Evolutionary conservation across 2,329 filamentous ascomycete genomes (phyloP), one percentile per base, ranked within the genome.

Genomic region (Fusarium chaquense): DNA sequence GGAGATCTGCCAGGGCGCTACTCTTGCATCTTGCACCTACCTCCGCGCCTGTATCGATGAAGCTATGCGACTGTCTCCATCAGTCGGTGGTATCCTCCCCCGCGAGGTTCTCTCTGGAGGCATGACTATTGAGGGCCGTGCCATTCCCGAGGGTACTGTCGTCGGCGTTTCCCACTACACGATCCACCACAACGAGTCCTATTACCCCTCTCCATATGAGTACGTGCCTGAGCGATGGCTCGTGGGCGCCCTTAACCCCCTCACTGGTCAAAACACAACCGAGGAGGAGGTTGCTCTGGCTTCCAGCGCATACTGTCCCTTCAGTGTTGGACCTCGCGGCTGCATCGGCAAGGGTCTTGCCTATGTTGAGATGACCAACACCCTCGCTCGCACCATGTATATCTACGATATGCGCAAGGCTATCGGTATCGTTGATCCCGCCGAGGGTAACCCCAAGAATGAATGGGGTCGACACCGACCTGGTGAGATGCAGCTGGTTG

Each of bases 331-430:
- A 0, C 88, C 90, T 0, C 81, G 91, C 13, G 90, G 90, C 3
- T 93, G 91, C 75, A 91, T 93, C 57, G 91, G 91, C 0, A 93
- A 92, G 83, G 85, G 86, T 1, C 79, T 92, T 45, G 90, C 90
- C 3, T 91, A 92, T 72, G 83, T 87, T 45, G 90, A 92, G 81
- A 86, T 92, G 85, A 86, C 82, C 53, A 85, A 87, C 7, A 86
- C 89, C 3, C 77, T 92, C 57, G 90, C 89, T 35, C 79, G 89
- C 16, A 82, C 88, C 22, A 73, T 92, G 62, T 91, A 82, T 68
- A 64, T 87, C 70, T 92, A 89, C 65, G 90, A 91, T 65, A 69
- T 91, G 78, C 80, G 86, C 45, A 81, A 79, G 73, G 83, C 86
- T 1, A 73, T 81, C 3, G 83, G 84, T 3, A 81, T 86, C 2